Base-by-base conservation (phyloP, 2,329 filamentous ascomycete species). In the Cladosporium velox region DNA sequence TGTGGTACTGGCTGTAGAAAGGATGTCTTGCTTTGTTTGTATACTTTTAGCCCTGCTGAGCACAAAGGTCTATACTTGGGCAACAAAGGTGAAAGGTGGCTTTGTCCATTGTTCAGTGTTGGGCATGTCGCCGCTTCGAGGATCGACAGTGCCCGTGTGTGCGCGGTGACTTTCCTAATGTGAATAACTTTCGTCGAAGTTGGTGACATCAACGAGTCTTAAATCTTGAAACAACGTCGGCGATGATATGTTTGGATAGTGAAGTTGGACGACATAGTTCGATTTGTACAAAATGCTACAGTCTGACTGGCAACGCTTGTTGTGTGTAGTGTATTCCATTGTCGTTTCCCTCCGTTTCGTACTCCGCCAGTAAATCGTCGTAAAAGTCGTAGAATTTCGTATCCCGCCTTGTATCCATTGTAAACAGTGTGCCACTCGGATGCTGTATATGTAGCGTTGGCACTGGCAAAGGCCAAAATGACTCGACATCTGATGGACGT, bases 331-430 rank as follows among this genome's bases (percentile, higher is more conserved):
- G 10, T 14, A 12, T 34, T 5, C 8, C 30, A 34, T 21, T 11
- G 18, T 18, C 30, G 6, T 1, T 58, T 10, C 10, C 14, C 5
- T 58, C 34, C 7, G n/a, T 30, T 14, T 32, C 63, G 38, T 65
- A 65, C 8, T 52, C 55, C 12, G 55, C 55, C 11, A 65, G 24
- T 15, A 65, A 15, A 30, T 54, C 44, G 24, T 65, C 55, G 55
- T 65, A 65, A 7, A 65, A 65, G 14, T 60, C 63, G 28, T 65
- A 65, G 18, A 65, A 65, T 24, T 24, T 5, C 0, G 55, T 59
- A 21, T 65, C 55, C 32, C 63, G 28, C 21, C 41, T 60, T 10
- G 38, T 35, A 4, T 60, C 30, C 32, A 10, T 49, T 26, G 41
- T 38, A 21, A 30, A 60, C 2, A 44, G 5, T 15, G 35, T 41